Percentiles rank a stretch among this genome's conserved stretches.
These are phyloP conservation scores for Fusarium oxysporum DNA, from an alignment of 2,329 filamentous ascomycete species.

Conservation along the genomic window DNA sequence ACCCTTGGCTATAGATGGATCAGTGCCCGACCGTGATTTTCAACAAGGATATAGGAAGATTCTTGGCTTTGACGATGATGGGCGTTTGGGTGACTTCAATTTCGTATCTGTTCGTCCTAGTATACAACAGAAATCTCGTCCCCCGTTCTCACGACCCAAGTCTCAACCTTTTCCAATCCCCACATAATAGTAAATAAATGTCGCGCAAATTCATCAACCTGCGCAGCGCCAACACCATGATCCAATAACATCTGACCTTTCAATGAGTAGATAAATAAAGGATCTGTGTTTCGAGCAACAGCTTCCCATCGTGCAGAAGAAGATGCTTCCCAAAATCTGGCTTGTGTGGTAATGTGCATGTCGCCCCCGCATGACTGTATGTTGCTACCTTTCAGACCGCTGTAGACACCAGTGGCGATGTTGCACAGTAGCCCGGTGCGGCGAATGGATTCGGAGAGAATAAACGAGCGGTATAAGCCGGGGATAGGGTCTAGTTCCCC, in stretches of 20 bases:
- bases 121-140: not conserved
- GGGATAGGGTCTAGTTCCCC: not conserved
- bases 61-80: too few relatives aligned
- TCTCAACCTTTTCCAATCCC: not conserved
- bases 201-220: not conserved
- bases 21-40: too few relatives aligned
- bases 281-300: not conserved
- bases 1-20: accelerated
- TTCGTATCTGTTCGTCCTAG: accelerated
- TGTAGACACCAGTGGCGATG: not conserved
- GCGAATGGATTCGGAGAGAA: not conserved
- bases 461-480: accelerated
- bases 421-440: not conserved
- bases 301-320: not conserved
- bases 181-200: not conserved
- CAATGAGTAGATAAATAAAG: not conserved
- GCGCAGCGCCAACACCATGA: accelerated
- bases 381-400: not conserved
- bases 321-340: not conserved
- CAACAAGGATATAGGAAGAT: too few relatives aligned
- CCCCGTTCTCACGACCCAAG: not conserved
- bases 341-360: not conserved
- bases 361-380: not conserved
- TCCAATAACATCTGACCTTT: not conserved
- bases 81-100: too few relatives aligned